Evolutionary conservation across 805 yeast genomes (phyloP).

Genomic region (Lipomyces yamadae): DNA sequence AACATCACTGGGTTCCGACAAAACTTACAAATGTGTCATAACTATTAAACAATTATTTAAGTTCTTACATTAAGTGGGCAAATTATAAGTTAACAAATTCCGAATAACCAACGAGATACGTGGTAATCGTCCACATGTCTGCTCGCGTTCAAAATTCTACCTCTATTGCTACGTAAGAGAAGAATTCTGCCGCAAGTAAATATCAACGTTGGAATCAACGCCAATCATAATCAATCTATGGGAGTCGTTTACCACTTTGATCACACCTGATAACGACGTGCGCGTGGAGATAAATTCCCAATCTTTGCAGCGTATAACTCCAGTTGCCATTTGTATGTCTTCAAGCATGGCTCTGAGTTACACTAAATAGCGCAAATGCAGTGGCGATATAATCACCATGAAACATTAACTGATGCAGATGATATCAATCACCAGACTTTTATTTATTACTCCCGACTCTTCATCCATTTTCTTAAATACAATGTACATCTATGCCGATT

Average conservation of each 20-base stretch:
- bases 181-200: conserved; percentile 33
- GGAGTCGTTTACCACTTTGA: conserved; percentile 38
- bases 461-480: conserved; percentile 4
- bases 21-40: no score
- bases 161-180: conserved; percentile 7
- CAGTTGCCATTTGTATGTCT: neutral
- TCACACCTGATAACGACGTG: conserved; percentile 32
- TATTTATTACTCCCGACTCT: conserved; percentile 23
- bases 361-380: neutral
- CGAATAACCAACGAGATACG: neutral
- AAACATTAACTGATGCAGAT: neutral
- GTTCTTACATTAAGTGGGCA: neutral
- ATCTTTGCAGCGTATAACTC: neutral
- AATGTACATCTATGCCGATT: conserved; percentile 17
- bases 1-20: no score
- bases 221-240: conserved; percentile 24
- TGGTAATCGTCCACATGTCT: conserved; percentile 9
- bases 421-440: conserved; percentile 4
- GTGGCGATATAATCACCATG: neutral
- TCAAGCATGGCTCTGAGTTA: neutral
- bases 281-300: conserved; percentile 39
- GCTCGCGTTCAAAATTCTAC: conserved; percentile 33
- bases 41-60: no score
- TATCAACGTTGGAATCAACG: conserved; percentile 8
- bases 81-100: neutral